Evolutionary conservation across 805 yeast species (phyloP).

Genomic region (Lipomyces starkeyi): DNA sequence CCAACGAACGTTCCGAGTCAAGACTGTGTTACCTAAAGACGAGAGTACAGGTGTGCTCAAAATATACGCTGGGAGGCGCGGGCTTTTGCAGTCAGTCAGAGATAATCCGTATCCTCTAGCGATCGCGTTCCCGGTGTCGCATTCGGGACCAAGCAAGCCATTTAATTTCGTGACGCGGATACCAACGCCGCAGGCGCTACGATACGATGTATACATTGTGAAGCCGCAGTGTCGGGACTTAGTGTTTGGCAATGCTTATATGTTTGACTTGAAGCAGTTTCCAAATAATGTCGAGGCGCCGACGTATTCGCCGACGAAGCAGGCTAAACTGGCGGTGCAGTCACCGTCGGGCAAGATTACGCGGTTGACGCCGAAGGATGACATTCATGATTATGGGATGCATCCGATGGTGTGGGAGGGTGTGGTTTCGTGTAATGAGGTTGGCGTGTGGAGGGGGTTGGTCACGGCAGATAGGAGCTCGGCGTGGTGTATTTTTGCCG

Average conservation of each 20-base stretch:
- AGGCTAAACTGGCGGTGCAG: slow-evolving; percentile 68
- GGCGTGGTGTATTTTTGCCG: slow-evolving; percentile 57
- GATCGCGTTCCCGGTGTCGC: slow-evolving; percentile 44
- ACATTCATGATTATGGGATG: slow-evolving; percentile 51
- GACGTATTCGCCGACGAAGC: slow-evolving; percentile 23
- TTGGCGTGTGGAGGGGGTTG: slow-evolving; percentile 83
- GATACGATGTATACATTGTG: slow-evolving; percentile 77
- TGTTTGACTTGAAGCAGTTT: slow-evolving; percentile 68
- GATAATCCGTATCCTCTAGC: slow-evolving; percentile 44
- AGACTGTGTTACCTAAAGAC: slow-evolving; percentile 78
- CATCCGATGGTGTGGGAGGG: slow-evolving; percentile 55
- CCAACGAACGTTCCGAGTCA: slow-evolving; percentile 72
- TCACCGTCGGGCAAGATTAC: slow-evolving; percentile 83
- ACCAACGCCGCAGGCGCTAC: slow-evolving; percentile 71
- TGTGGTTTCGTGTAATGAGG: slow-evolving; percentile 67
- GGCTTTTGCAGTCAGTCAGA: slow-evolving; percentile 42
- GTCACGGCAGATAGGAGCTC: slow-evolving; percentile 64
- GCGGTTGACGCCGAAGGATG: slow-evolving; percentile 52
- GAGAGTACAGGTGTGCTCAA: slow-evolving; percentile 72
- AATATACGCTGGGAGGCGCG: slow-evolving; percentile 72
- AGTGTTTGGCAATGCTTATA: slow-evolving; percentile 61
- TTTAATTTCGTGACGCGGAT: slow-evolving; percentile 72
- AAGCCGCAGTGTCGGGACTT: slow-evolving; percentile 82
- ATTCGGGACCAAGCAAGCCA: slow-evolving; percentile 49
- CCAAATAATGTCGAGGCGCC: slow-evolving; percentile 45